Base-by-base conservation (phyloP, 495 filamentous ascomycete genomes). In the Achaetomiella virescens region DNA sequence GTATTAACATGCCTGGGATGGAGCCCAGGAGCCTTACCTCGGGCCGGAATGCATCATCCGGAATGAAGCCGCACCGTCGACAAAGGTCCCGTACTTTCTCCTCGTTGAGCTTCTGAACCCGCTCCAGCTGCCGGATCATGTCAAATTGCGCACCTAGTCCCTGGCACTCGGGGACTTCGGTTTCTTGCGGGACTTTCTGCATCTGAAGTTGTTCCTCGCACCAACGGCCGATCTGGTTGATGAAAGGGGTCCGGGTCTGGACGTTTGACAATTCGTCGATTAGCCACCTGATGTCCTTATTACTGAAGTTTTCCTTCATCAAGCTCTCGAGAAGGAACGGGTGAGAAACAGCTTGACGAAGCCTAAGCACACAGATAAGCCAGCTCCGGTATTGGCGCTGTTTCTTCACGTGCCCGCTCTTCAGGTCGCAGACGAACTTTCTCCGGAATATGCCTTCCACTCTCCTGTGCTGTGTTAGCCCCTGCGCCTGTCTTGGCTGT, bases 341-440 rank as follows among this genome's bases (percentile, higher is more conserved):
- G 41, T 66, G 61, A 1, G 59, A 52, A 8, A 49, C 55, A 12
- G 61, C 57, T 52, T 63, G 60, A 14, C 60, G 55, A 20, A 63
- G 54, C 14, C 54, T n/a, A n/a, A n/a, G n/a, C n/a, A n/a, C n/a
- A n/a, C n/a, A n/a, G n/a, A n/a, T n/a, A n/a, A n/a, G n/a, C n/a
- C n/a, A n/a, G n/a, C n/a, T n/a, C n/a, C n/a, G n/a, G n/a, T n/a
- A n/a, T n/a, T n/a, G n/a, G n/a, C n/a, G n/a, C n/a, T n/a, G n/a
- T n/a, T n/a, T n/a, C n/a, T n/a, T n/a, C n/a, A n/a, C n/a, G n/a
- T n/a, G n/a, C n/a, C n/a, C n/a, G n/a, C n/a, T n/a, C n/a, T n/a
- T n/a, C n/a, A n/a, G n/a, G n/a, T n/a, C n/a, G n/a, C n/a, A n/a
- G n/a, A n/a, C n/a, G n/a, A n/a, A n/a, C n/a, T n/a, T n/a, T n/a